These are phyloP conservation scores for Clarireedia paspali DNA, from an alignment of 2,329 filamentous ascomycete species.

Conservation along the genomic window DNA sequence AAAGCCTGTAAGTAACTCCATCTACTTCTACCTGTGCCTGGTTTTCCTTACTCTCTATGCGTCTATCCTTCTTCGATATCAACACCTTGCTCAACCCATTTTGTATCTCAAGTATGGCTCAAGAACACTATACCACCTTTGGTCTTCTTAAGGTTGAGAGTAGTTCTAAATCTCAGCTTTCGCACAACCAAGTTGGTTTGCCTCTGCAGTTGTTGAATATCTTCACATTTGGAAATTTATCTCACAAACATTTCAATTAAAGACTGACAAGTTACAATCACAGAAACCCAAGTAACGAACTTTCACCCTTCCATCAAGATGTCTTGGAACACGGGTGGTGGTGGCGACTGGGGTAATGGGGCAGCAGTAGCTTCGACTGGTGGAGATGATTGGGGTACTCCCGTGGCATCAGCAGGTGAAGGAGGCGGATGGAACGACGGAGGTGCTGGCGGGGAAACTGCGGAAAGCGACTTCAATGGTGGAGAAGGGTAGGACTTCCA, in stretches of 20 bases:
- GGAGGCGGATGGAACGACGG: neutral
- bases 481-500: neutral
- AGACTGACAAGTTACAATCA: neutral
- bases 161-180: too few relatives aligned
- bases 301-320: constrained; percentile 13
- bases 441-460: constrained; percentile 2
- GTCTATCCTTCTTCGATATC: neutral
- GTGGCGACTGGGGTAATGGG: constrained; percentile 6
- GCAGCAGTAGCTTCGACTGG: neutral
- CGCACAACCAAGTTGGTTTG: neutral
- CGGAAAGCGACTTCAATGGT: neutral
- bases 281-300: neutral
- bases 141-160: too few relatives aligned
- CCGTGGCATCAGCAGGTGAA: neutral
- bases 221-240: too few relatives aligned
- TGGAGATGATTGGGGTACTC: constrained; percentile 1
- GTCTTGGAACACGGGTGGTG: constrained; percentile 22
- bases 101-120: too few relatives aligned
- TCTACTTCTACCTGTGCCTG: neutral
- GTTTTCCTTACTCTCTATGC: neutral
- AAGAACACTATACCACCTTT: too few relatives aligned
- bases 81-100: neutral
- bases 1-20: neutral
- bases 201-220: neutral
- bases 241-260: too few relatives aligned